These are phyloP conservation scores for Eimeria tenella DNA, from an alignment of 169 alveolate genomes.

Conservation along the genomic window DNA sequence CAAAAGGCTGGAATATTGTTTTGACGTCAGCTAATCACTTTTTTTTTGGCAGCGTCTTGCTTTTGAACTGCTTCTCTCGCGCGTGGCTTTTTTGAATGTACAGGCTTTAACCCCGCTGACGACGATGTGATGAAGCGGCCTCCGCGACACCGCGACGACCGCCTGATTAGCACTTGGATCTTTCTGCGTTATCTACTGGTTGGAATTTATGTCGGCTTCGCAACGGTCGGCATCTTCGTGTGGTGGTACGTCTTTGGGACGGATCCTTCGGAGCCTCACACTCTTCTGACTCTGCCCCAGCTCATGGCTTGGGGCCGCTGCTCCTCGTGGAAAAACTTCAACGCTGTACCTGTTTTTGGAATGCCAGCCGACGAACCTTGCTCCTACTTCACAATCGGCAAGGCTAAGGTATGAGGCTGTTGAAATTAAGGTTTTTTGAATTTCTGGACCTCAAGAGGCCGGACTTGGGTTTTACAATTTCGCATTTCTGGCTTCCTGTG, in stretches of 20 bases:
- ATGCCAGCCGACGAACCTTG: constrained; percentile 92
- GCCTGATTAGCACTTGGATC: constrained; percentile 96
- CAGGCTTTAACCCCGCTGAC: constrained; percentile 99
- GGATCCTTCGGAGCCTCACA: constrained; percentile 95
- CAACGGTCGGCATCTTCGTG: constrained; percentile 98
- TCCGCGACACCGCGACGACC: constrained; percentile 97
- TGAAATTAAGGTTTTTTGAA: too few species aligned
- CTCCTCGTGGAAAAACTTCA: constrained; percentile 89
- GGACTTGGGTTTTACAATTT: too few species aligned
- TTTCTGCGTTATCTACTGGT: constrained; percentile 94
- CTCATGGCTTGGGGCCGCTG: constrained; percentile 94
- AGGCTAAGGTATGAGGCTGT: constrained; percentile 89
- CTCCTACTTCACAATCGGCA: constrained; percentile 97
- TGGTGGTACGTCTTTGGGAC: constrained; percentile 95
- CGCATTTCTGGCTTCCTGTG: too few species aligned
- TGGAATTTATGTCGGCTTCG: constrained; percentile 98
- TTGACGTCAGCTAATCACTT: too few species aligned
- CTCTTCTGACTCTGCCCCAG: constrained; percentile 94
- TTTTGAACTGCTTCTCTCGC: neutral
- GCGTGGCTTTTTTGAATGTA: too few species aligned
- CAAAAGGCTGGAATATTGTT: too few species aligned
- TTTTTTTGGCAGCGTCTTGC: neutral
- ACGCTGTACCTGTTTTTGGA: constrained; percentile 87
- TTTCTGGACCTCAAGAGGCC: too few species aligned
- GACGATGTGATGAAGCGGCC: constrained; percentile 97